Evolutionary conservation across 352 stramenopile species (phyloP), one percentile per base, ranked within the genome.

Genomic region (Phytophthora pini): DNA sequence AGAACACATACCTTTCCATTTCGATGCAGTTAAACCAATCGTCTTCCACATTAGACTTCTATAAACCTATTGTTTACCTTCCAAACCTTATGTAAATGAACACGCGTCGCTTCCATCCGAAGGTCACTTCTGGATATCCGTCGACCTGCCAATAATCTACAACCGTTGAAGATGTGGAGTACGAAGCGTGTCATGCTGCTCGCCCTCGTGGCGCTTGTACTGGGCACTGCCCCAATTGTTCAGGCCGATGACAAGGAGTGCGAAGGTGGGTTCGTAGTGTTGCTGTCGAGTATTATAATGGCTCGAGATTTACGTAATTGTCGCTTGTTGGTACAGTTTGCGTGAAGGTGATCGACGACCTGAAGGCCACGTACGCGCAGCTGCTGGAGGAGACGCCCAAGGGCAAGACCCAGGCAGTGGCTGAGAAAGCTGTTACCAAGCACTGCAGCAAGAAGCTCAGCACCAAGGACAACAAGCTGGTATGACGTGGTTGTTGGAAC

Each of bases 401-500:
- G 65, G 80, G 74, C 46, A 90, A 94, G 56, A 88, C 83, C 52
- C 82, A 94, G 53, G 87, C 88, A 0, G 34, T 94, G 24, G 84
- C 82, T 5, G 86, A 96, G 61, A 71, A 72, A n/a, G 92, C 92
- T 9, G 68, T 98, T n/a, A 83, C 87, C 13, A 93, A 95, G 55
- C 78, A 89, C 68, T 97, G 94, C 59, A 68, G 56, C 15, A 96
- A 96, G 79, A 90, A 89, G 60, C 79, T 91, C 24, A 84, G 79
- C 67, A 59, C 77, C 51, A 97, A 97, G 80, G 91, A 98, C 77
- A 94, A 95, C 72, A 98, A 97, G 76, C 69, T 98, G 72, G 87
- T 96, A 73, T 11, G 29, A 34, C 9, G 9, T 13, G 10, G 31
- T 36, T 36, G 31, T 36, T 13, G 31, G 31, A 13, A 20, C 17